phyloP scores from a whole-genome alignment of 495 filamentous ascomycete species.

The Penicilliopsis zonata region DNA sequence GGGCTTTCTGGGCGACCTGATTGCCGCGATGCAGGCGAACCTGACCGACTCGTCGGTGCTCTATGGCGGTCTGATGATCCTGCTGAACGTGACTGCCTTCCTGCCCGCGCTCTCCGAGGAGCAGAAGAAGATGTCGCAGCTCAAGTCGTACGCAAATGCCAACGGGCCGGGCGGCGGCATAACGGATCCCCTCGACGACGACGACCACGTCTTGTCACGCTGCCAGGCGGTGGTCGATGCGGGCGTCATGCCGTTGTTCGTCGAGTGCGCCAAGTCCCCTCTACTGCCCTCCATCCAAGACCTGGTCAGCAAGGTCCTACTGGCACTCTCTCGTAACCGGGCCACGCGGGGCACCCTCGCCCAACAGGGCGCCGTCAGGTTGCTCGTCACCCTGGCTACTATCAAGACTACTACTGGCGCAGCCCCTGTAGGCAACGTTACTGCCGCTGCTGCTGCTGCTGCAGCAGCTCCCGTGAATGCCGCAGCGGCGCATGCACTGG shows the following conservation, averaged over 20 bases:
- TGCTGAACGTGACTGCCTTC: conserved; percentile 74
- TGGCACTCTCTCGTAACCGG: conserved; percentile 58
- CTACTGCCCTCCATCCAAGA: conserved; percentile 56
- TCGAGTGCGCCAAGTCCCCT: conserved; percentile 51
- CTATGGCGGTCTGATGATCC: conserved; percentile 75
- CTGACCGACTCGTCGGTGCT: conserved; percentile 54
- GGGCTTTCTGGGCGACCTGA: conserved; percentile 51
- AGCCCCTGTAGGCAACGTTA: conserved; percentile 16
- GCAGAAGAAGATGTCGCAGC: conserved; percentile 76
- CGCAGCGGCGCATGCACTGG: conserved; percentile 70
- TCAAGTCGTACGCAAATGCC: conserved; percentile 87
- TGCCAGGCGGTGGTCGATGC: conserved; percentile 68
- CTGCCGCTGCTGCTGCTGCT: conserved; percentile 26
- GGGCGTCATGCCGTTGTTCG: conserved; percentile 60
- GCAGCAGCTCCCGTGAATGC: conserved; percentile 35
- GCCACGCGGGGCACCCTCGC: conserved; percentile 65
- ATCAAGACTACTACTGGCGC: conserved; percentile 41
- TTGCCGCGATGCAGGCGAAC: conserved; percentile 49
- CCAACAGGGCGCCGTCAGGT: conserved; percentile 82
- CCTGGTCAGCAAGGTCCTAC: conserved; percentile 59
- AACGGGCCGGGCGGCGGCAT: too few relatives aligned
- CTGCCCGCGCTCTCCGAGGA: conserved; percentile 74
- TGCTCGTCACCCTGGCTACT: conserved; percentile 57
- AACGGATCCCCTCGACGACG: conserved; percentile 62
- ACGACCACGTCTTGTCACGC: conserved; percentile 61